phyloP scores from a whole-genome alignment of 1,284 basidiomycete species.

The Tilletia caries region DNA sequence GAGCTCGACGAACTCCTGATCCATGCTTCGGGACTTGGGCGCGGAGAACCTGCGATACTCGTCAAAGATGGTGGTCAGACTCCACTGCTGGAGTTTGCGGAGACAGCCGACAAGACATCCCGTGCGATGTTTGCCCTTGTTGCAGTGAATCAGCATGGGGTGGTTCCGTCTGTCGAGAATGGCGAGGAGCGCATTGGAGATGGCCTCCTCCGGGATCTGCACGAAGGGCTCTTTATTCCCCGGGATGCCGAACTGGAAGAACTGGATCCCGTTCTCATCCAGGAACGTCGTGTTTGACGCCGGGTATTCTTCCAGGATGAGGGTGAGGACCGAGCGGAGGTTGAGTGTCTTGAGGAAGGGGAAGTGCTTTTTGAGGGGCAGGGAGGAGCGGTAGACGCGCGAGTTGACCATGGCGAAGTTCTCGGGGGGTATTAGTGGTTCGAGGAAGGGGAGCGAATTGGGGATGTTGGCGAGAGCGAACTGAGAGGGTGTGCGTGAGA shows the following conservation, averaged over 20 bases:
- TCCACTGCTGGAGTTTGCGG: conserved; percentile 60
- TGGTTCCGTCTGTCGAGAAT: conserved; percentile 61
- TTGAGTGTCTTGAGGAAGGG: conserved; percentile 59
- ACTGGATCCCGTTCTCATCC: conserved; percentile 55
- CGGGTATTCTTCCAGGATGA: conserved; percentile 61
- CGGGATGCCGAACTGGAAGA: conserved; percentile 61
- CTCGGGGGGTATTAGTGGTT: conserved; percentile 43
- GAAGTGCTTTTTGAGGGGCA: conserved; percentile 61
- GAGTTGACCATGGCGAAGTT: conserved; percentile 56
- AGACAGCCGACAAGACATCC: conserved; percentile 62
- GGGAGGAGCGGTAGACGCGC: conserved; percentile 59
- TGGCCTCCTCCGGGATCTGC: conserved; percentile 59
- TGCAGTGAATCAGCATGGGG: conserved; percentile 62
- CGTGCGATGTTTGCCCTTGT: conserved; percentile 63
- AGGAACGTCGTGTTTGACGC: conserved; percentile 59
- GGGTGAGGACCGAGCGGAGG: conserved; percentile 60
- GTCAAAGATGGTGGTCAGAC: conserved; percentile 60
- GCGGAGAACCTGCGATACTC: conserved; percentile 60
- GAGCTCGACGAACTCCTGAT: conserved; percentile 62
- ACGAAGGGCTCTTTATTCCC: conserved; percentile 59
- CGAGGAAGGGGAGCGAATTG: conserved; percentile 2
- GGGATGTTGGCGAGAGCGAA: not conserved
- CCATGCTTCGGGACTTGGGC: conserved; percentile 60
- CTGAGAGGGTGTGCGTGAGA: not conserved
- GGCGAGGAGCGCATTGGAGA: conserved; percentile 59